A percentile compares a stretch with the other conserved stretches of the same genome.
Conservation (phyloP, 768 basidiomycete species). For the Cubamyces lactineus region DNA sequence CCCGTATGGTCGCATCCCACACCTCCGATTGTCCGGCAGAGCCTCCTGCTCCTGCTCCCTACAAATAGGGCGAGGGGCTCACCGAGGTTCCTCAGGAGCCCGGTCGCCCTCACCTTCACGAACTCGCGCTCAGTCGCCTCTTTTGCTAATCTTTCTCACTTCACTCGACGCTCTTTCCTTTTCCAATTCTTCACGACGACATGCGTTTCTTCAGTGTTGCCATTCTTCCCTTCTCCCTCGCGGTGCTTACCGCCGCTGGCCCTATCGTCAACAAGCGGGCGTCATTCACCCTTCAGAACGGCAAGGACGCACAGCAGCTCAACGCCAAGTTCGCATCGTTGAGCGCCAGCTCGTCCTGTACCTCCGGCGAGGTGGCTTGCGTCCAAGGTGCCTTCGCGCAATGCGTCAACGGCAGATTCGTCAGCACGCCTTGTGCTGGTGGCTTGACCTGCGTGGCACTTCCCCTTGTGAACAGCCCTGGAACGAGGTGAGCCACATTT, state of each 20-base stretch:
- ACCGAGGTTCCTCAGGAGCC: conserved; percentile 20
- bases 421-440: conserved; percentile 32
- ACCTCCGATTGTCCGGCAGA: no score
- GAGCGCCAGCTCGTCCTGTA: conserved; percentile 49
- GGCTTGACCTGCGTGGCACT: conserved; percentile 32
- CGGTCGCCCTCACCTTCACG: conserved; percentile 25
- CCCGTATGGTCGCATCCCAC: neutral
- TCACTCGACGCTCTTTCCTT: conserved; percentile 11
- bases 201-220: conserved; percentile 47
- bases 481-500: conserved; percentile 31
- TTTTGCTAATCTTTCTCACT: conserved; percentile 23
- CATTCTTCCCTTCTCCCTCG: conserved; percentile 30
- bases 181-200: conserved; percentile 8
- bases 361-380: conserved; percentile 49
- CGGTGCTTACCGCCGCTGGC: conserved; percentile 31
- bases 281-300: conserved; percentile 14
- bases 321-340: conserved; percentile 50
- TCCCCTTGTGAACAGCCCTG: conserved; percentile 36
- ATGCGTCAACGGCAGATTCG: conserved; percentile 51
- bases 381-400: conserved; percentile 53
- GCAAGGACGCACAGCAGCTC: conserved; percentile 12
- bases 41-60: neutral
- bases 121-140: conserved; percentile 19
- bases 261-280: conserved; percentile 21
- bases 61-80: conserved; percentile 9